Percentiles rank a stretch among this genome's conserved stretches.
Evolutionary conservation across 1,139 yeast species (phyloP).

Genomic region (Magnusiomyces magnusii): DNA sequence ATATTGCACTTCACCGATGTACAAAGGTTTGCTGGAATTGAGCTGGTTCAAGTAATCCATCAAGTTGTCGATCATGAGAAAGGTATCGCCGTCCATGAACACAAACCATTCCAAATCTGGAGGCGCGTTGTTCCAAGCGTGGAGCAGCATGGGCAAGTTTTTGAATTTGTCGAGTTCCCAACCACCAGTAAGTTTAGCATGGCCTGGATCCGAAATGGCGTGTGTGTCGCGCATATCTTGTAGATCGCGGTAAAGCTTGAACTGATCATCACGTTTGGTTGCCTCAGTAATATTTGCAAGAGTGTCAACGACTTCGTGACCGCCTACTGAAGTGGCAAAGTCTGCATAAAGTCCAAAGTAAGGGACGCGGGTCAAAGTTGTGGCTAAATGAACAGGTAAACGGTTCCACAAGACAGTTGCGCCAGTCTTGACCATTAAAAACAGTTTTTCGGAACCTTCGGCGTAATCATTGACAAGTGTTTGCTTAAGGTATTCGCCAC

Average conservation of each 20-base stretch:
- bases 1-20: conserved; percentile 30
- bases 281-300: conserved; percentile 27
- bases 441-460: conserved; percentile 22
- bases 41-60: conserved; percentile 23
- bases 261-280: conserved; percentile 20
- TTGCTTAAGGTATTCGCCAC: conserved; percentile 20
- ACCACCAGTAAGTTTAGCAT: conserved; percentile 18
- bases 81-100: conserved; percentile 36
- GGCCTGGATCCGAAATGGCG: conserved; percentile 12
- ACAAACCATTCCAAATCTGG: conserved; percentile 31
- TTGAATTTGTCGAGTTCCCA: conserved; percentile 36
- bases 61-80: conserved; percentile 28
- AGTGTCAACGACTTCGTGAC: conserved; percentile 31
- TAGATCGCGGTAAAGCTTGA: conserved; percentile 28
- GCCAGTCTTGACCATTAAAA: conserved; percentile 35
- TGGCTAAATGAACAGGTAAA: conserved; percentile 32
- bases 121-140: conserved; percentile 31
- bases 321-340: conserved; percentile 29
- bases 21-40: conserved; percentile 25
- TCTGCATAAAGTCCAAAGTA: conserved; percentile 34
- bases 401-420: conserved; percentile 34
- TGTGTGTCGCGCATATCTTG: conserved; percentile 23
- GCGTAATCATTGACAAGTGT: conserved; percentile 25
- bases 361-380: conserved; percentile 33
- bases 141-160: conserved; percentile 35